phyloP scores from a whole-genome alignment of 192 early-diverging fungal species.

The Linnemannia hyalina region DNA sequence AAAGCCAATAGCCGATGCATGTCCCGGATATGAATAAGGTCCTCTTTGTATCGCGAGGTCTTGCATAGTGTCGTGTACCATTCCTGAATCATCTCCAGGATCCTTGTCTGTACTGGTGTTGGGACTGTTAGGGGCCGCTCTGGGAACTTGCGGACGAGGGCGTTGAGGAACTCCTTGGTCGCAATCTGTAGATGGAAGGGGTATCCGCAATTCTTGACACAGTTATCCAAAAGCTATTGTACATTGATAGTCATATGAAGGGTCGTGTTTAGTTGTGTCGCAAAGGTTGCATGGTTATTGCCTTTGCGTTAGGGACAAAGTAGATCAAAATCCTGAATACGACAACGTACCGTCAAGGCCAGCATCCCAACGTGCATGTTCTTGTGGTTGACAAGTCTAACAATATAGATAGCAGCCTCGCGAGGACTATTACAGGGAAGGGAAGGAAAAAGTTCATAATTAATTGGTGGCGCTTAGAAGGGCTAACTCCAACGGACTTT shows the following conservation, averaged over 20 bases:
- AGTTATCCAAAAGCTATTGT: constrained; percentile 88
- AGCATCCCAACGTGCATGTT: constrained; percentile 70
- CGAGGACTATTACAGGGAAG: constrained; percentile 67
- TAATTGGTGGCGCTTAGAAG: neutral
- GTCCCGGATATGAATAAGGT: constrained; percentile 94
- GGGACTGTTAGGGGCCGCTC: constrained; percentile 83
- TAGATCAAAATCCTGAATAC: no score
- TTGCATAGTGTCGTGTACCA: constrained; percentile 94
- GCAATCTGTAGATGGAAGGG: constrained; percentile 97
- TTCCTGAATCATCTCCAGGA: constrained; percentile 93
- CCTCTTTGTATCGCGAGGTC: constrained; percentile 91
- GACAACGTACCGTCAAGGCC: constrained; percentile 68
- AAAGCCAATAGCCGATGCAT: constrained; percentile 92
- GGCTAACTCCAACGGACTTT: neutral
- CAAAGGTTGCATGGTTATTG: neutral
- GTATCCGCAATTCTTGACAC: constrained; percentile 99
- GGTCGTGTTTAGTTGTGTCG: neutral
- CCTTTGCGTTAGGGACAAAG: neutral
- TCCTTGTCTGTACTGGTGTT: constrained; percentile 84
- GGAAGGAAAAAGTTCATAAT: neutral
- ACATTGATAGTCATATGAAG: neutral
- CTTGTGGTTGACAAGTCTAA: constrained; percentile 72
- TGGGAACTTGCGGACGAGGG: constrained; percentile 93
- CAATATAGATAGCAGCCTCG: constrained; percentile 80
- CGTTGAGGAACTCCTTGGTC: constrained; percentile 97